Base-by-base conservation (phyloP, 306 rosid genomes). In the Dalbergia cultrata region DNA sequence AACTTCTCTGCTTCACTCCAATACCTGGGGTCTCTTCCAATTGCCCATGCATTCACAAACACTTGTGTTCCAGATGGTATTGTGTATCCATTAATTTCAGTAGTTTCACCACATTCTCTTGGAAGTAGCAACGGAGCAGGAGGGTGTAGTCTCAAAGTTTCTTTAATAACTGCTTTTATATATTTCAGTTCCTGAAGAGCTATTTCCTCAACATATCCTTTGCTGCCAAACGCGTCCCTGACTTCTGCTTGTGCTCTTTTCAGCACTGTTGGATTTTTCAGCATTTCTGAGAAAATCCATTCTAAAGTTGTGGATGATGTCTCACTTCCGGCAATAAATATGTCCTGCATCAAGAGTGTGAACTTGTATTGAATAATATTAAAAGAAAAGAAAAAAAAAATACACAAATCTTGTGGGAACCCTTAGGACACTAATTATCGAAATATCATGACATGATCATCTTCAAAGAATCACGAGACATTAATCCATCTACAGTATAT, bases 121-220 rank as follows among this genome's bases (percentile, higher is more conserved):
- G 31, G 31, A 63, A 82, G 22, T 31, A 83, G 18, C 37, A 84
- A 71, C 61, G 1, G 45, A 8, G 3, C 31, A 26, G 78, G 52
- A 34, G 84, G 84, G 64, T 85, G 85, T 17, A 85, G 7, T 59
- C 88, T 75, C 69, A 79, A n/a, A 13, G 80, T 79, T 69, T 82
- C 82, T 70, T 70, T 82, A 21, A 79, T 71, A 0, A 86, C 80
- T 14, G 70, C 47, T 11, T 75, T 75, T 6, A 82, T 58, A 70
- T 7, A 80, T 34, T 70, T 54, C 75, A 84, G 62, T 63, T 83
- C 66, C 4, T 22, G 53, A 65, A 83, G 50, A 9, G 5, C 26
- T 43, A 47, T 74, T 62, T 84, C 81, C 12, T 79, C 81, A 1
- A 70, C 66, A 8, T 13, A 33, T 1, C 72, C 31, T 61, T 49